Evolutionary conservation across 805 yeast genomes (phyloP), one percentile per base, ranked within the genome.

Genomic region (Sugiyamaella marilandica): DNA sequence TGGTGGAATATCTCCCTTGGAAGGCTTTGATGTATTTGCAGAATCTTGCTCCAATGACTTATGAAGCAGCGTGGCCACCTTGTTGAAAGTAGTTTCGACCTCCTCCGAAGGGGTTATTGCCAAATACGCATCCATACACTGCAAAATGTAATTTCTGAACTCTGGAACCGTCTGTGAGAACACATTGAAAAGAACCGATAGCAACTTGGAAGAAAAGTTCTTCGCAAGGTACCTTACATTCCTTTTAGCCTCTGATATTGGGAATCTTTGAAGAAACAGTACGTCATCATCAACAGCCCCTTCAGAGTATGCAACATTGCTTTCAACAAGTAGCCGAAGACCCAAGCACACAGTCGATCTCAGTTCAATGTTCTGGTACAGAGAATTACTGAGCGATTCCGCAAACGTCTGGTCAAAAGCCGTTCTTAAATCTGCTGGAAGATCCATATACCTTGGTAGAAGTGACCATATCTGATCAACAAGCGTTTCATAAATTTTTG

Each of bases 401-500:
- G 97, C 96, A 72, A 90, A 88, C 24, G 77, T 79, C 65, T 84
- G 88, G 51, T 81, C 79, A 65, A 92, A 89, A 0, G 87, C 72
- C 8, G 65, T 62, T 19, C 65, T 67, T 59, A 89, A 73, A 70
- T 94, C 99, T 24, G 72, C 74, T 33, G 98, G 96, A 61, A 91
- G 75, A 65, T 87, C 94, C 65, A 94, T 85, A 69, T 90, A 94
- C 60, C 83, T 85, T 14, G 98, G 96, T 56, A 94, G 74, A 57
- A 91, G 74, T 1, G 95, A 83, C 97, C 97, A 90, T 33, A 91
- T 76, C 75, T 94, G 99, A 65, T 87, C 96, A 41, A 87, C 74
- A 44, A 94, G 81, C 1, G 99, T 92, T 61, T 82, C 79, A 65
- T 87, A 86, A 49, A 94, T 81, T 70, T 89, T 94, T 53, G 73